phyloP scores from a whole-genome alignment of 2,329 filamentous ascomycete genomes.

The Myriosclerotinia scirpicola region DNA sequence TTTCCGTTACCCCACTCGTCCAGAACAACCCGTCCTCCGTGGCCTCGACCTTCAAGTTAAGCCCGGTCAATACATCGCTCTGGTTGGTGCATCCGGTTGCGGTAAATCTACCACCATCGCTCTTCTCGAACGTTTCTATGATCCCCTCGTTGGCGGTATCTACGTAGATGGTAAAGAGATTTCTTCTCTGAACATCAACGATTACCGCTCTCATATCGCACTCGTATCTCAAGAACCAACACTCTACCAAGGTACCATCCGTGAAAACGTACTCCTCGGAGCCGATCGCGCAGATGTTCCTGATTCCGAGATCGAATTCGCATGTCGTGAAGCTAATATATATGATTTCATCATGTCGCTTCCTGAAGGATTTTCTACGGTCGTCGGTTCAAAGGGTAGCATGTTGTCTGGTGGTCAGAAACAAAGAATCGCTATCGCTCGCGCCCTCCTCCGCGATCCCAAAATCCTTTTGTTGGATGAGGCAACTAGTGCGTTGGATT shows the following conservation, averaged over 20 bases:
- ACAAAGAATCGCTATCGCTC: slow-evolving; percentile 86
- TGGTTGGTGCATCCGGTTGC: slow-evolving; percentile 92
- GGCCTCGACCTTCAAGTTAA: slow-evolving; percentile 74
- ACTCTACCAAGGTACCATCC: slow-evolving; percentile 87
- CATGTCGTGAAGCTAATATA: slow-evolving; percentile 88
- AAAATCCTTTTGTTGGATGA: slow-evolving; percentile 83
- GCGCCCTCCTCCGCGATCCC: slow-evolving; percentile 86
- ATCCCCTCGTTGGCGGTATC: slow-evolving; percentile 77
- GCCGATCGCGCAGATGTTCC: slow-evolving; percentile 64
- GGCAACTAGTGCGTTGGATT: slow-evolving; percentile 75
- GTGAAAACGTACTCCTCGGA: slow-evolving; percentile 85
- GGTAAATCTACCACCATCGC: slow-evolving; percentile 94
- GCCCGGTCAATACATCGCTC: slow-evolving; percentile 79
- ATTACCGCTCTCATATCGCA: slow-evolving; percentile 80
- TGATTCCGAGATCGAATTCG: slow-evolving; percentile 72
- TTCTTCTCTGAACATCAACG: slow-evolving; percentile 75
- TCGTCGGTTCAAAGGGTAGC: slow-evolving; percentile 83
- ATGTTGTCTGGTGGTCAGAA: slow-evolving; percentile 91
- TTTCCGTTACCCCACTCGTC: slow-evolving; percentile 89
- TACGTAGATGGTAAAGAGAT: slow-evolving; percentile 84
- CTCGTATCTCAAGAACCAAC: slow-evolving; percentile 95
- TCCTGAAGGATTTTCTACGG: slow-evolving; percentile 80
- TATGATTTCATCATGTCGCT: slow-evolving; percentile 87
- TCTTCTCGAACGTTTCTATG: slow-evolving; percentile 91
- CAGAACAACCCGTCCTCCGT: slow-evolving; percentile 87